A percentile compares a stretch with the other conserved stretches of the same genome.
Evolutionary conservation across 805 yeast genomes (phyloP).

Genomic region (Alloascoidea africana): DNA sequence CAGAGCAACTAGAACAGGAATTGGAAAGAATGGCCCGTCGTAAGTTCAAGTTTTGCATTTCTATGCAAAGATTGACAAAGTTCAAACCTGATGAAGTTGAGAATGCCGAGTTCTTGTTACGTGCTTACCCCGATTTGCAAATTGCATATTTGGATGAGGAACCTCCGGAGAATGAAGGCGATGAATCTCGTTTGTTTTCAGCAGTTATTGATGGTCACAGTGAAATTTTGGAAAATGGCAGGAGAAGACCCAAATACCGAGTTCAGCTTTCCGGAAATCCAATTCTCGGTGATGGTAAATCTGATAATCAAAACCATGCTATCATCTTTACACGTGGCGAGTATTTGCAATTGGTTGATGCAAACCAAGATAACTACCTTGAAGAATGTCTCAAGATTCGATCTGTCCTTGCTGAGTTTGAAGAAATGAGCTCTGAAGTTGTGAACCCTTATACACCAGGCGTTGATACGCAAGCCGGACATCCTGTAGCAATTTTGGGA

Average conservation of each 20-base stretch:
- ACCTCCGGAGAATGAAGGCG: conserved; percentile 12
- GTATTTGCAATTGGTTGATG: conserved; percentile 53
- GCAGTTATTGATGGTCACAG: conserved; percentile 57
- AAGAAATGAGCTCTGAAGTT: conserved; percentile 27
- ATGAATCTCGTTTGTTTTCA: conserved; percentile 25
- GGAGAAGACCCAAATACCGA: conserved; percentile 41
- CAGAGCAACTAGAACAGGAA: conserved; percentile 40
- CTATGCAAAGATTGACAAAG: conserved; percentile 70
- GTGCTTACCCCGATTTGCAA: conserved; percentile 53
- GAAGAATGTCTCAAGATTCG: conserved; percentile 59
- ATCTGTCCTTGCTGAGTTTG: conserved; percentile 51
- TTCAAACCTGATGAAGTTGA: conserved; percentile 65
- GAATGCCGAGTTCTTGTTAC: conserved; percentile 61
- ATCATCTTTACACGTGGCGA: conserved; percentile 53
- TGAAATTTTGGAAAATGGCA: conserved; percentile 36
- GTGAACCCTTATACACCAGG: conserved; percentile 20
- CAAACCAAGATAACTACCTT: conserved; percentile 55
- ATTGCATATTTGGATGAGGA: conserved; percentile 42
- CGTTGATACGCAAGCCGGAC: conserved; percentile 41
- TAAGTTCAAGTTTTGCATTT: conserved; percentile 63
- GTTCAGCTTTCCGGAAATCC: conserved; percentile 54
- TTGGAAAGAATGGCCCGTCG: conserved; percentile 54
- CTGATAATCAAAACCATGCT: conserved; percentile 58
- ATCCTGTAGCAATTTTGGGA: conserved; percentile 58
- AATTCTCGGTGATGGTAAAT: conserved; percentile 58